A percentile compares a stretch with the other conserved stretches of the same genome.
These are phyloP conservation scores for Aspergillus fijiensis DNA, from an alignment of 2,329 filamentous ascomycete species.

Conservation along the genomic window DNA sequence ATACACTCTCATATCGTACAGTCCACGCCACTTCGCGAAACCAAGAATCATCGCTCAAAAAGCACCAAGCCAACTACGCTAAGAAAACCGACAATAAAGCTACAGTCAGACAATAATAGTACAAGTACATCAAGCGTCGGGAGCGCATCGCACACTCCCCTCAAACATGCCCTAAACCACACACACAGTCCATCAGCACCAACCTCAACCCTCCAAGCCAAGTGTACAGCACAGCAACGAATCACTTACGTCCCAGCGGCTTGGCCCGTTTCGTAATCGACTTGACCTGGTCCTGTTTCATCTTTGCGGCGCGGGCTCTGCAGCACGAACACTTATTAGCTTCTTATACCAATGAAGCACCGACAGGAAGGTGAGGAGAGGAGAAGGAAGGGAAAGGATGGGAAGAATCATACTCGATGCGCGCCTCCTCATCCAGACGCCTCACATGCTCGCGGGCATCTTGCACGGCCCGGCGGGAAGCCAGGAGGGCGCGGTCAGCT, in stretches of 20 bases:
- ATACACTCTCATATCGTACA: neutral
- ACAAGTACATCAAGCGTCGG: neutral
- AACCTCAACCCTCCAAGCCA: neutral
- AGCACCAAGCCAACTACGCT: neutral
- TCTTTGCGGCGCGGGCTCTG: conserved; percentile 60
- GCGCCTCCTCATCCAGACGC: conserved; percentile 63
- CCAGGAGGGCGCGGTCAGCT: conserved; percentile 62
- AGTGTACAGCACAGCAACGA: neutral
- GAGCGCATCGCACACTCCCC: no score
- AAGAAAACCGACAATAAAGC: neutral
- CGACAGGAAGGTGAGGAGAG: neutral
- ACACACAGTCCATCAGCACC: neutral
- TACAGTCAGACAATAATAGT: neutral
- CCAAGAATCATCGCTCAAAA: neutral
- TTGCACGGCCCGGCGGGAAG: conserved; percentile 58
- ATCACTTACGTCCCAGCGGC: conserved; percentile 63
- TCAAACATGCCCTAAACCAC: conserved; percentile 1
- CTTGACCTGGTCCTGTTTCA: conserved; percentile 66
- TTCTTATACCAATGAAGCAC: no score
- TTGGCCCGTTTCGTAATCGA: conserved; percentile 68
- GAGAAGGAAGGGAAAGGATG: neutral
- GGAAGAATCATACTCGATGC: conserved; percentile 51
- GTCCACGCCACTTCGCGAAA: neutral
- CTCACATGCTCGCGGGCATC: conserved; percentile 65
- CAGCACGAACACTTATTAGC: neutral